phyloP scores from a whole-genome alignment of 345 rosid species.

The Linum trigynum region DNA sequence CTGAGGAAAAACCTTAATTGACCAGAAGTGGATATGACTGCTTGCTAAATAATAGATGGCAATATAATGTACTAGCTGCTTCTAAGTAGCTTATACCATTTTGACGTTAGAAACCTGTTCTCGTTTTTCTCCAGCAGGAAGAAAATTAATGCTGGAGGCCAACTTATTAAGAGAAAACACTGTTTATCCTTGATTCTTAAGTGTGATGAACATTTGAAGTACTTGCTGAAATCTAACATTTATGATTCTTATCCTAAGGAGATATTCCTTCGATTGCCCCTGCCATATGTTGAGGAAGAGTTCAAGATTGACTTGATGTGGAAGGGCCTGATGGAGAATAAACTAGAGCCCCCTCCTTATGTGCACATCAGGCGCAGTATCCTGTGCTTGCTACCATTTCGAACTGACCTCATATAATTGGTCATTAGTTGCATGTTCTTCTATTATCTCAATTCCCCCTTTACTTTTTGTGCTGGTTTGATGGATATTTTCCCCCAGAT shows the following conservation, averaged over 20 bases:
- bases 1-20: no score
- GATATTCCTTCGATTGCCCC: slow-evolving; percentile 62
- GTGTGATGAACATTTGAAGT: neutral
- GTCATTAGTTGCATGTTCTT: neutral
- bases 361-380: slow-evolving; percentile 92
- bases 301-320: slow-evolving; percentile 65
- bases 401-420: neutral
- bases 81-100: neutral
- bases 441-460: neutral
- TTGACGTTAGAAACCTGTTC: neutral
- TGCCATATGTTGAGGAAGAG: slow-evolving; percentile 75
- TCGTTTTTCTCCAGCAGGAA: neutral
- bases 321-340: slow-evolving; percentile 44
- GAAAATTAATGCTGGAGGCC: neutral
- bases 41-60: no score
- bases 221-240: slow-evolving; percentile 13
- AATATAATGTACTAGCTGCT: no score
- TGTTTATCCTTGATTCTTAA: neutral
- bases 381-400: slow-evolving; percentile 30
- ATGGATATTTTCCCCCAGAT: no score
- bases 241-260: slow-evolving; percentile 35
- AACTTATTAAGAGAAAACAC: neutral
- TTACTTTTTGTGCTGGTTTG: neutral
- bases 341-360: slow-evolving; percentile 71
- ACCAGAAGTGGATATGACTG: no score